phyloP scores from a whole-genome alignment of 768 basidiomycete genomes.

The Serendipita indica region DNA sequence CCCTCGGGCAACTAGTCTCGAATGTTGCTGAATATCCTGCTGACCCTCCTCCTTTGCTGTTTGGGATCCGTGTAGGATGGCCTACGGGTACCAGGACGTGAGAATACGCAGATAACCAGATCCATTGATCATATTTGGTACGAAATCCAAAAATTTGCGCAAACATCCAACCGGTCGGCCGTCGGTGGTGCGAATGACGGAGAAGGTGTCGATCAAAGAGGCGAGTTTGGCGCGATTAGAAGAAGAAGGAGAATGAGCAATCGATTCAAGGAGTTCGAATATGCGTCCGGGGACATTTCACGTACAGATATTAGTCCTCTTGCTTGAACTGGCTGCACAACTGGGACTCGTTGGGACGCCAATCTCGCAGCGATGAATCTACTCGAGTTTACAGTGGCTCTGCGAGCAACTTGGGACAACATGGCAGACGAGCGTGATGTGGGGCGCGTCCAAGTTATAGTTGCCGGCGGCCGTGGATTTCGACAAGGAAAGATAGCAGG shows the following conservation, averaged over 20 bases:
- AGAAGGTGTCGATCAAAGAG: neutral
- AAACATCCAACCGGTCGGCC: too few species aligned
- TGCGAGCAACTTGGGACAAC: neutral
- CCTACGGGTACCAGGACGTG: slow-evolving; percentile 29
- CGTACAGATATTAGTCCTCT: neutral
- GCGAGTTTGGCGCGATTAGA: neutral
- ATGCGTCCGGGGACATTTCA: neutral
- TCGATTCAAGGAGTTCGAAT: neutral
- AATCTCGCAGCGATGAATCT: neutral
- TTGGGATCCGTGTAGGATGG: slow-evolving; percentile 83
- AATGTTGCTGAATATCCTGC: slow-evolving; percentile 64
- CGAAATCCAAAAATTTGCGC: too few species aligned
- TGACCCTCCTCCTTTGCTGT: slow-evolving; percentile 78
- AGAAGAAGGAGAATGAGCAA: neutral
- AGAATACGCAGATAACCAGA: neutral
- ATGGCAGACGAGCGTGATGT: too few species aligned
- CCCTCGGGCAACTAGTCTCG: slow-evolving; percentile 74
- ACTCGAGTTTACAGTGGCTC: neutral
- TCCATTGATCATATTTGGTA: neutral
- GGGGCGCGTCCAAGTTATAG: too few species aligned
- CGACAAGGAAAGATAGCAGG: too few species aligned
- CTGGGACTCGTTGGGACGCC: neutral
- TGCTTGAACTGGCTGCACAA: neutral
- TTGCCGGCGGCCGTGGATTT: too few species aligned
- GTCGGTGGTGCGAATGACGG: neutral